phyloP scores from a whole-genome alignment of 2,329 filamentous ascomycete genomes.

The Phoma sp. region DNA sequence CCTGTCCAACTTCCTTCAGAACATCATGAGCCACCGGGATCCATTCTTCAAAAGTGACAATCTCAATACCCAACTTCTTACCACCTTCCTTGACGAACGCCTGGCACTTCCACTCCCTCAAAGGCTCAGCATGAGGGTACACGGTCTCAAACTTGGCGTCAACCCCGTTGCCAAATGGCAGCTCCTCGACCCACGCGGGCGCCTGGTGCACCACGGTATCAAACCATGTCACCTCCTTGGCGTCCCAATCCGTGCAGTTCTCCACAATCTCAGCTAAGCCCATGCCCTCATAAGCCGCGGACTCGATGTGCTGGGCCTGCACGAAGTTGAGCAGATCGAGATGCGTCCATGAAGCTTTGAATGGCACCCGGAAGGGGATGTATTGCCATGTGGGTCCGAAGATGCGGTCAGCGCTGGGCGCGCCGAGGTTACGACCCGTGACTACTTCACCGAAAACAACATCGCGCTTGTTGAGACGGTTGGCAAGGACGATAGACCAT shows the following conservation, averaged over 20 bases:
- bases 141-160: constrained; percentile 60
- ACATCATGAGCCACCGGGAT: constrained; percentile 59
- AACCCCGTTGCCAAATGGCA: constrained; percentile 52
- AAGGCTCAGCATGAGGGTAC: constrained; percentile 57
- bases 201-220: constrained; percentile 52
- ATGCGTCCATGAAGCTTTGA: constrained; percentile 57
- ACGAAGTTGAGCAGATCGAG: constrained; percentile 44
- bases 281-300: constrained; percentile 46
- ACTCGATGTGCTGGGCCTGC: constrained; percentile 46
- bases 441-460: constrained; percentile 73
- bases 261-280: constrained; percentile 47
- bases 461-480: constrained; percentile 60
- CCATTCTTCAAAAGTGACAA: constrained; percentile 68
- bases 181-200: constrained; percentile 63
- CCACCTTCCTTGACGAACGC: constrained; percentile 60
- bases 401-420: constrained; percentile 63
- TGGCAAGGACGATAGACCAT: constrained; percentile 69
- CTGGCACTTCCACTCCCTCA: constrained; percentile 65
- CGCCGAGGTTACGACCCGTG: constrained; percentile 67
- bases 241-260: constrained; percentile 45
- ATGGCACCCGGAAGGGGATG: constrained; percentile 67
- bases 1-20: constrained; percentile 53
- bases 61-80: constrained; percentile 62
- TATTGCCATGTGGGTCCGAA: constrained; percentile 74
- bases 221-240: constrained; percentile 40